Conservation (phyloP, 306 rosid species). For the Cicer chorassanicum region DNA sequence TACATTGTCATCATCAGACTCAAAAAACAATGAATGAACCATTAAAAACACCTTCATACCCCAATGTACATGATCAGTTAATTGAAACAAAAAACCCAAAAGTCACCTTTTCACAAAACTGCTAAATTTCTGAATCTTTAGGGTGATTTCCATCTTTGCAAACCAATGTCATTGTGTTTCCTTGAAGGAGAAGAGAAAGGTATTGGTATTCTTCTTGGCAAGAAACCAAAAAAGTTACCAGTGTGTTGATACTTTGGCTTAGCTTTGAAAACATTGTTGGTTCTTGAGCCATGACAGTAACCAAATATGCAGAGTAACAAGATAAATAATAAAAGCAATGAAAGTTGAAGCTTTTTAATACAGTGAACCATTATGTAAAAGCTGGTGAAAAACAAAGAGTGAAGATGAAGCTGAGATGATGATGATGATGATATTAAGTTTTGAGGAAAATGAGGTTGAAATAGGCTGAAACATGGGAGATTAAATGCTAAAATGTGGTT, state of each 20-base stretch:
- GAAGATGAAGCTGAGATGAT: slow-evolving; percentile 14
- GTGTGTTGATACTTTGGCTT: slow-evolving; percentile 55
- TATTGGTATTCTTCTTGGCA: slow-evolving; percentile 75
- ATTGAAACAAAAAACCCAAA: slow-evolving; percentile 3
- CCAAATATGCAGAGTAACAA: slow-evolving; percentile 49
- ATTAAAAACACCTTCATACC: slow-evolving; percentile 40
- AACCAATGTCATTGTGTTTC: slow-evolving; percentile 85
- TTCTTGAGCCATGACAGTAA: slow-evolving; percentile 56
- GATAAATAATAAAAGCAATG: slow-evolving; percentile 54
- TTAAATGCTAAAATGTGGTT: slow-evolving; percentile 37
- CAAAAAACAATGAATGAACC: slow-evolving; percentile 46
- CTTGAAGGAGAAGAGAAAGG: slow-evolving; percentile 94
- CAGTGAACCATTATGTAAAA: slow-evolving; percentile 48
- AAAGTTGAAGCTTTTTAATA: slow-evolving; percentile 40
- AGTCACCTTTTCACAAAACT: slow-evolving; percentile 43
- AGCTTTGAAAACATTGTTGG: slow-evolving; percentile 55
- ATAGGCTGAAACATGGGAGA: slow-evolving; percentile 45
- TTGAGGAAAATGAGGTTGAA: slow-evolving; percentile 49
- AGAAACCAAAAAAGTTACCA: slow-evolving; percentile 85
- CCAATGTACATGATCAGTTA: slow-evolving; percentile 56
- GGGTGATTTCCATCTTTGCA: slow-evolving; percentile 71
- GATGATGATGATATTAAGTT: slow-evolving; percentile 18
- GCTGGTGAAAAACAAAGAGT: neutral
- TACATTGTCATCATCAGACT: slow-evolving; percentile 35
- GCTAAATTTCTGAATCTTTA: slow-evolving; percentile 40